Evolutionary conservation across 2,329 filamentous ascomycete species (phyloP), one percentile per base, ranked within the genome.

Genomic region (Penicillium sp.): DNA sequence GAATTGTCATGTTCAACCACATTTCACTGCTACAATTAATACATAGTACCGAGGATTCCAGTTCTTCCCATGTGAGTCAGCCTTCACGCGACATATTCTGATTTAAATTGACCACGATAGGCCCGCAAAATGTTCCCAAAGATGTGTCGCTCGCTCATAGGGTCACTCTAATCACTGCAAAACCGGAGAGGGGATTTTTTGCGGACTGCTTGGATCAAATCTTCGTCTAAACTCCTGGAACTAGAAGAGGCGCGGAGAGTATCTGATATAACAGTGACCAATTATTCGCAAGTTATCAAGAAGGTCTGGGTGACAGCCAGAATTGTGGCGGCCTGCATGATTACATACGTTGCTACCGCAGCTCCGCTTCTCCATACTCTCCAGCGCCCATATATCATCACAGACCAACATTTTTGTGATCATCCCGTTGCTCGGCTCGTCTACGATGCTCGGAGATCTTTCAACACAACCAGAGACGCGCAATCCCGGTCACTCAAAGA

Each of bases 401-500:
- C 14, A n/a, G 39, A 42, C 39, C 14, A 17, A 42, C 39, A 42
- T 17, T 42, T 17, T 17, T 42, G 39, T 42, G 39, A 42, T 17
- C 39, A 42, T 17, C 39, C 39, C 20, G 39, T 42, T 42, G 20
- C 20, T 42, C 39, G 39, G 20, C 39, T 42, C 15, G 39, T 17
- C 39, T n/a, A 42, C 15, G 20, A 42, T 42, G 39, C 39, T 42
- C 39, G 20, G 39, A 42, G 20, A 42, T 42, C 39, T 14, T 42
- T 42, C 20, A 42, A 42, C 39, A 42, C 39, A 17, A 42, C 39
- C 39, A 14, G 39, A 42, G 50, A 28, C 39, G 4, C 48, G 15
- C n/a, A 64, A 35, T 64, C 62, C 3, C 49, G 50, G 25, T 58
- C 62, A 17, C 52, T 64, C 11, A 39, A 58, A 1, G 62, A 55